A percentile compares a stretch with the other conserved stretches of the same genome.
These are phyloP conservation scores for Moesziomyces antarcticus DNA, from an alignment of 1,284 basidiomycete genomes.

Conservation along the genomic window DNA sequence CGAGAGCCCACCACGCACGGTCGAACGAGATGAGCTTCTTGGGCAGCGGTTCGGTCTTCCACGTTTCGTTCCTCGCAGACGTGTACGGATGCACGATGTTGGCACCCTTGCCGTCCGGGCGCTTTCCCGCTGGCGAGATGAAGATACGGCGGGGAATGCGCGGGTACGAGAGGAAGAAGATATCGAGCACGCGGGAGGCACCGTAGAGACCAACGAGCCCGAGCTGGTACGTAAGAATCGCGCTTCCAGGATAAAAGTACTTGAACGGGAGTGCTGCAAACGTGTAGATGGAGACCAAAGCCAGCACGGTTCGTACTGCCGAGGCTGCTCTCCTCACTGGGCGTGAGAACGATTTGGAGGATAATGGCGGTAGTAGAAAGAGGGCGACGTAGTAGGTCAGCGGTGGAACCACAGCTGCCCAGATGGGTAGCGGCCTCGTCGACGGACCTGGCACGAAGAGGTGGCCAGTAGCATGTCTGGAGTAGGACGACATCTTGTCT, in stretches of 20 bases:
- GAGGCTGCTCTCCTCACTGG: conserved; percentile 10
- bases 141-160: conserved; percentile 39
- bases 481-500: conserved; percentile 20
- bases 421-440: conserved; percentile 32
- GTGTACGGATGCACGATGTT: conserved; percentile 29
- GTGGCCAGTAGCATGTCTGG: conserved; percentile 24
- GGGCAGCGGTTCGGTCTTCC: conserved; percentile 43
- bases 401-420: conserved; percentile 41
- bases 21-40: conserved; percentile 33
- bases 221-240: conserved; percentile 51
- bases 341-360: conserved; percentile 19
- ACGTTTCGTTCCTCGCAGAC: conserved; percentile 24
- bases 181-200: conserved; percentile 39
- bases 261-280: conserved; percentile 43
- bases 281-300: conserved; percentile 27
- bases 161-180: conserved; percentile 52
- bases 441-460: conserved; percentile 30
- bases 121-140: conserved; percentile 15
- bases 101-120: conserved; percentile 7
- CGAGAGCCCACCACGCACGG: conserved; percentile 51
- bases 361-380: conserved; percentile 35
- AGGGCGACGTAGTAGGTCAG: conserved; percentile 50
- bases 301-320: conserved; percentile 8
- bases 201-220: conserved; percentile 48
- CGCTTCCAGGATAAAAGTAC: conserved; percentile 46